A percentile compares a stretch with the other conserved stretches of the same genome.
Conservation (phyloP, 2,329 filamentous ascomycete genomes). For the Exophiala viscosa region DNA sequence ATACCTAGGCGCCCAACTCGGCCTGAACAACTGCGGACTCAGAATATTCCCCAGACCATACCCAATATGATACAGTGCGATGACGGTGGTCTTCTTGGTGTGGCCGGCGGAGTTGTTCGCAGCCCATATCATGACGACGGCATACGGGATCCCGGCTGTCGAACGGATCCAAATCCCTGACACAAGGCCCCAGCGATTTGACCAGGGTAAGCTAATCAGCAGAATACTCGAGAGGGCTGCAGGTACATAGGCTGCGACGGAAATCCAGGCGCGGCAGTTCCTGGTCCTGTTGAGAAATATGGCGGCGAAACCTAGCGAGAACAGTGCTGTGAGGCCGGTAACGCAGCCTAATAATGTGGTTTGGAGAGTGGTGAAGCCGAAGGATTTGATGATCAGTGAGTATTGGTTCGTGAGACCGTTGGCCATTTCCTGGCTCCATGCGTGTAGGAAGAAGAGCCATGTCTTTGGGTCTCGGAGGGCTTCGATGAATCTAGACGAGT, state of each 20-base stretch:
- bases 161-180: constrained; percentile 40
- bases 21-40: constrained; percentile 60
- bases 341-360: constrained; percentile 51
- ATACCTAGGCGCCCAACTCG: constrained; percentile 49
- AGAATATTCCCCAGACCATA: constrained; percentile 59
- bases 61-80: constrained; percentile 57
- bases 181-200: constrained; percentile 37
- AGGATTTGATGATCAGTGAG: constrained; percentile 45
- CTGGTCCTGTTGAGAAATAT: constrained; percentile 31
- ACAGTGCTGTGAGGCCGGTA: constrained; percentile 26
- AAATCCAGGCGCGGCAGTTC: constrained; percentile 29
- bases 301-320: constrained; percentile 32
- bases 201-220: constrained; percentile 37
- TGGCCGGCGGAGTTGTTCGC: constrained; percentile 50
- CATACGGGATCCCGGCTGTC: constrained; percentile 37
- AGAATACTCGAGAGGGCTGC: constrained; percentile 38
- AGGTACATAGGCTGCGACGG: constrained; percentile 34
- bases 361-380: constrained; percentile 50
- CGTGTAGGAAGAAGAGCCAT: constrained; percentile 37
- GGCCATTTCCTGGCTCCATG: constrained; percentile 39
- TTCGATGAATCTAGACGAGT: constrained; percentile 40
- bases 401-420: constrained; percentile 42
- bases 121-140: constrained; percentile 41
- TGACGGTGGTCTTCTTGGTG: constrained; percentile 61
- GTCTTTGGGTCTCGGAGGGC: constrained; percentile 45